Percentiles rank a stretch among this genome's conserved stretches.
phyloP scores from a whole-genome alignment of 2,329 filamentous ascomycete genomes.

The Clonostachys solani region DNA sequence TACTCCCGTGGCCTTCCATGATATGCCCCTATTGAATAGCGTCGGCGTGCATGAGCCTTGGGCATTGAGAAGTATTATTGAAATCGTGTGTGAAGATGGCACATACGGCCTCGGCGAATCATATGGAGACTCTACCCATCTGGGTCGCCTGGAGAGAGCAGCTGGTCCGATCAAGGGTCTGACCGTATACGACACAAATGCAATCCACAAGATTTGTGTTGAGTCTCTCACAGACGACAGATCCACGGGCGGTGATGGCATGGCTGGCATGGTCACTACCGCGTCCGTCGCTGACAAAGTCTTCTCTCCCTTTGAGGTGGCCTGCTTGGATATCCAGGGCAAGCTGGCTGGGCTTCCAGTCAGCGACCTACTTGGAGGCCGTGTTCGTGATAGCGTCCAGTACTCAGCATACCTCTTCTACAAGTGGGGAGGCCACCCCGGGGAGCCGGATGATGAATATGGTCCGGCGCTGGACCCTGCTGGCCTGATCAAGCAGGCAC shows the following conservation, averaged over 20 bases:
- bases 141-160: constrained; percentile 22
- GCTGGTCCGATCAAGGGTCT: constrained; percentile 20
- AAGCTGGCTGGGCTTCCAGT: constrained; percentile 32
- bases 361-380: constrained; percentile 30
- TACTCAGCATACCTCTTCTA: constrained; percentile 39
- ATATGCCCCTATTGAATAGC: constrained; percentile 37
- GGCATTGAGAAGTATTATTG: constrained; percentile 34
- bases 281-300: constrained; percentile 33
- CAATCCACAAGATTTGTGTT: constrained; percentile 79
- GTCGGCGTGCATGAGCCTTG: constrained; percentile 37
- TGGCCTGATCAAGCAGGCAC: constrained; percentile 25
- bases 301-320: constrained; percentile 36
- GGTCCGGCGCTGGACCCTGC: constrained; percentile 26
- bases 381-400: constrained; percentile 29
- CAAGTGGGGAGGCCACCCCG: constrained; percentile 35
- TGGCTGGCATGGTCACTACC: constrained; percentile 43
- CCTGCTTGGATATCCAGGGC: constrained; percentile 33
- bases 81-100: constrained; percentile 21
- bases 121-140: constrained; percentile 31
- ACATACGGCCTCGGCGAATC: constrained; percentile 32
- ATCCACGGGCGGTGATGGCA: constrained; percentile 47
- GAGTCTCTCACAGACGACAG: constrained; percentile 60
- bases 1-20: constrained; percentile 37
- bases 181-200: constrained; percentile 62
- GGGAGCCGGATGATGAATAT: constrained; percentile 30